These are phyloP conservation scores for Ciborinia camelliae DNA, from an alignment of 2,329 filamentous ascomycete species.

Conservation along the genomic window DNA sequence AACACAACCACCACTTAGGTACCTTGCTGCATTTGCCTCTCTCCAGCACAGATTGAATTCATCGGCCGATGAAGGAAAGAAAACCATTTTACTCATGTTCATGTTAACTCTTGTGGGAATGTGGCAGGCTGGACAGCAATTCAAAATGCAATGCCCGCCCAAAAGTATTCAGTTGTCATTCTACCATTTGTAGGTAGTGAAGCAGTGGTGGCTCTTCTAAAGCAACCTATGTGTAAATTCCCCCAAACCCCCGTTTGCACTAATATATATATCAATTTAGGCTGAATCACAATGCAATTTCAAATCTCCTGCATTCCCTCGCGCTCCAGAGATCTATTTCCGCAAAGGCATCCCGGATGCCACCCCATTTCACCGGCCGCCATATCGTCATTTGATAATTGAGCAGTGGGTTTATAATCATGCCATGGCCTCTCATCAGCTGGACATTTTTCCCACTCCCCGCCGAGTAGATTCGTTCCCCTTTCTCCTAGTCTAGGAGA, in stretches of 20 bases:
- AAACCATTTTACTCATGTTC: background rate
- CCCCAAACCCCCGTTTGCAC: background rate
- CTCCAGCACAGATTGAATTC: background rate
- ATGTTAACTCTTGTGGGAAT: background rate
- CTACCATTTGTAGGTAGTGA: no score
- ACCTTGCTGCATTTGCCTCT: background rate
- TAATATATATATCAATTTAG: background rate
- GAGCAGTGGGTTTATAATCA: background rate
- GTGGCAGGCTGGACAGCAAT: background rate
- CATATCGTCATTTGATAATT: background rate
- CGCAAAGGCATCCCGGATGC: constrained; percentile 8
- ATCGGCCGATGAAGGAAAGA: no score
- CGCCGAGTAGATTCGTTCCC: constrained; percentile 23
- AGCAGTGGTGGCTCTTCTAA: no score
- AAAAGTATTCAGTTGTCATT: no score
- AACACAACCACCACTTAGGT: background rate
- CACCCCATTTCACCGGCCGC: constrained; percentile 13
- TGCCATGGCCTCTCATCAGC: constrained; percentile 32
- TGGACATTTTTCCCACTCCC: constrained; percentile 32
- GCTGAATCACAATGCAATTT: constrained; percentile 1
- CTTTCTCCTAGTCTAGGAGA: constrained; percentile 22
- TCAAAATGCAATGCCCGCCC: no score
- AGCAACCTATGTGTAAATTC: background rate
- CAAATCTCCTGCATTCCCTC: background rate
- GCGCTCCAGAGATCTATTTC: constrained; percentile 9